Conservation (phyloP, 1,284 basidiomycete species). For the Ceratobasidium papillatum region DNA sequence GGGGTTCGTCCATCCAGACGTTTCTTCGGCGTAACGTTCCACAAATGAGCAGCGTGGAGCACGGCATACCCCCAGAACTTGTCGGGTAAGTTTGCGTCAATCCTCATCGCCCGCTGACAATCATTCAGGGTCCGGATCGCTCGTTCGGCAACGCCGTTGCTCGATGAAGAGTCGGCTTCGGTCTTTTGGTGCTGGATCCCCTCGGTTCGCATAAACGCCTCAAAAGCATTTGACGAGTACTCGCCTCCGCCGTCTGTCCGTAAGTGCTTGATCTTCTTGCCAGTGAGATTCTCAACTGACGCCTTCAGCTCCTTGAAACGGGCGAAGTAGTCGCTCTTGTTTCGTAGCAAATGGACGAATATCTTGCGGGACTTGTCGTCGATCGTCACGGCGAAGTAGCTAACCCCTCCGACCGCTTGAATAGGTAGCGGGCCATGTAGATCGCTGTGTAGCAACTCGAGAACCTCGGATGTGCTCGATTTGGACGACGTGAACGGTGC, state of each 20-base stretch:
- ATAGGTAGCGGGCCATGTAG: conserved; percentile 5
- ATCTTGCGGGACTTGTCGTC: conserved; percentile 18
- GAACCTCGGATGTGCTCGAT: conserved; percentile 11
- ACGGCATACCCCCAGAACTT: conserved; percentile 29
- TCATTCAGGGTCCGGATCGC: conserved; percentile 25
- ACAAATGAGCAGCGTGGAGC: conserved; percentile 3
- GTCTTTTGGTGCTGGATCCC: conserved; percentile 48
- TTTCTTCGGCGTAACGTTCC: conserved; percentile 17
- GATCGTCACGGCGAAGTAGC: conserved; percentile 11
- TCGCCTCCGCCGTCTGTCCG: conserved; percentile 48
- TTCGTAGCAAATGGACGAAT: neutral
- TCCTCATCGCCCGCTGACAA: neutral
- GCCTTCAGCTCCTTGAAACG: conserved; percentile 51
- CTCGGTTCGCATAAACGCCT: conserved; percentile 34
- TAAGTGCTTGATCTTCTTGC: conserved; percentile 42
- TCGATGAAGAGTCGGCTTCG: conserved; percentile 3
- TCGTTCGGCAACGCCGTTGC: conserved; percentile 19
- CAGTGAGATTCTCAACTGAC: conserved; percentile 43
- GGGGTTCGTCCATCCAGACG: conserved; percentile 15
- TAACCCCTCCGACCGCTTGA: neutral
- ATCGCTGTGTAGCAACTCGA: conserved; percentile 51
- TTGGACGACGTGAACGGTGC: conserved; percentile 8
- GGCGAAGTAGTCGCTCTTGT: neutral
- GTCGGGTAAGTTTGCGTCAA: neutral
- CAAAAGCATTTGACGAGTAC: conserved; percentile 42